Percentiles rank a stretch among this genome's conserved stretches.
Evolutionary conservation across 1,284 basidiomycete genomes (phyloP).

Genomic region (Ganoderma resinaceum): DNA sequence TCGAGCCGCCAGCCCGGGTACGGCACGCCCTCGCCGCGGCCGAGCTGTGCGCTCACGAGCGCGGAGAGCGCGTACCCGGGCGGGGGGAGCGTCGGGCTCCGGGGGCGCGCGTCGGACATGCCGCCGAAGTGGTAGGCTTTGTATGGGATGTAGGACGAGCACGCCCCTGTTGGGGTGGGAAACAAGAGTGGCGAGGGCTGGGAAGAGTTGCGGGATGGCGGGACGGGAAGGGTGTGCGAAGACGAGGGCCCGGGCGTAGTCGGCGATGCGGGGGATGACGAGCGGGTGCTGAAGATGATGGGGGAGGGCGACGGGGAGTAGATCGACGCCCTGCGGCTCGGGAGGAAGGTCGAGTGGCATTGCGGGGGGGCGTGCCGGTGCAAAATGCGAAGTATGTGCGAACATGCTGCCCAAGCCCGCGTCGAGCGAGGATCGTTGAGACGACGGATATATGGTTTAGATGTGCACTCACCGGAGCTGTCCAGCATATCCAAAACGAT

Average conservation of each 20-base stretch:
- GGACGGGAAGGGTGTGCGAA: constrained; percentile 17
- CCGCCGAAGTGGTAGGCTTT: constrained; percentile 8
- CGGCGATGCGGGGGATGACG: constrained; percentile 25
- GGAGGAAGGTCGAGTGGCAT: constrained; percentile 55
- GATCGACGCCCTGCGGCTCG: constrained; percentile 22
- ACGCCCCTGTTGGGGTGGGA: background rate
- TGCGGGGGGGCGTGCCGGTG: constrained; percentile 57
- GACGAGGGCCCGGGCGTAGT: constrained; percentile 17
- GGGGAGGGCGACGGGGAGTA: constrained; percentile 23
- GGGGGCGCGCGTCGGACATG: background rate
- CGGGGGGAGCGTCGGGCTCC: background rate
- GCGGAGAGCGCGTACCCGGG: background rate
- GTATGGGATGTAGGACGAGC: background rate
- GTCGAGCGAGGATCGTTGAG: constrained; percentile 6
- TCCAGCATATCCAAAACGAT: constrained; percentile 65
- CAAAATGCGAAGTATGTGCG: constrained; percentile 63
- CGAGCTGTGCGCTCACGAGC: background rate
- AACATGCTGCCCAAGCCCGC: constrained; percentile 49
- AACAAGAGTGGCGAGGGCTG: background rate
- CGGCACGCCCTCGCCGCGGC: constrained; percentile 42
- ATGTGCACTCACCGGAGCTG: constrained; percentile 51
- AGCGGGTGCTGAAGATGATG: constrained; percentile 24
- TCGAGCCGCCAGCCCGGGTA: constrained; percentile 70
- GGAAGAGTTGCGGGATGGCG: background rate
- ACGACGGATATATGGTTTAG: background rate